Conservation (phyloP, 257 asterid genomes). For the Ilex aquifolium region DNA sequence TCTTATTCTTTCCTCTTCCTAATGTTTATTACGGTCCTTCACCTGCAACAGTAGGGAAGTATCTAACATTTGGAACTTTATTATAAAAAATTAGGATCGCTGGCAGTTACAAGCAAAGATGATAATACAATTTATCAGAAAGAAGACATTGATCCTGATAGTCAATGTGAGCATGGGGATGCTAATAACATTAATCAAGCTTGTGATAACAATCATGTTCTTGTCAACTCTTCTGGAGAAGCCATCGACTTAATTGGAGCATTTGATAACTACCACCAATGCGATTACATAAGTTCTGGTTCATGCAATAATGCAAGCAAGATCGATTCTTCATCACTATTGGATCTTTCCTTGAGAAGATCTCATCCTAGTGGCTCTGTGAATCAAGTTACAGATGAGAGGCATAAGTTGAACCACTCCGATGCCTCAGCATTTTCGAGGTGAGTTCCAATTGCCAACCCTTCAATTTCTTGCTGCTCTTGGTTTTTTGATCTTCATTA, state of each 20-base stretch:
- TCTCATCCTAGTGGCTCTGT: constrained; percentile 37
- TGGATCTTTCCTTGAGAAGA: constrained; percentile 82
- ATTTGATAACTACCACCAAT: constrained; percentile 49
- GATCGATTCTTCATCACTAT: constrained; percentile 38
- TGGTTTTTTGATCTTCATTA: not conserved
- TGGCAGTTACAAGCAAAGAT: constrained; percentile 15
- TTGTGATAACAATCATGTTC: constrained; percentile 23
- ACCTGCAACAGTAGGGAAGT: constrained; percentile 7
- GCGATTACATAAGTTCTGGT: constrained; percentile 24
- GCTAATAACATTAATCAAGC: constrained; percentile 19
- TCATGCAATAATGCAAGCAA: constrained; percentile 34
- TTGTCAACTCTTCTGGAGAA: constrained; percentile 32
- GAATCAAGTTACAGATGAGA: constrained; percentile 46
- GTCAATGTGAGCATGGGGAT: constrained; percentile 11
- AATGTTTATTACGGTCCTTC: not conserved
- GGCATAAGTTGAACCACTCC: constrained; percentile 60
- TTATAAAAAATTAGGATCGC: constrained; percentile 23
- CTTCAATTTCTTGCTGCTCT: not conserved
- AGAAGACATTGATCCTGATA: constrained; percentile 26
- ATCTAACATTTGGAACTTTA: constrained; percentile 3
- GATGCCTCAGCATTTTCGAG: constrained; percentile 87
- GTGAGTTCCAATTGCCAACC: constrained; percentile 35
- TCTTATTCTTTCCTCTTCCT: constrained; percentile 1
- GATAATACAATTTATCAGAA: constrained; percentile 18
- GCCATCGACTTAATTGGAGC: constrained; percentile 89